Evolutionary conservation across 768 basidiomycete genomes (phyloP).

Genomic region (Clitopilus passeckerianus): DNA sequence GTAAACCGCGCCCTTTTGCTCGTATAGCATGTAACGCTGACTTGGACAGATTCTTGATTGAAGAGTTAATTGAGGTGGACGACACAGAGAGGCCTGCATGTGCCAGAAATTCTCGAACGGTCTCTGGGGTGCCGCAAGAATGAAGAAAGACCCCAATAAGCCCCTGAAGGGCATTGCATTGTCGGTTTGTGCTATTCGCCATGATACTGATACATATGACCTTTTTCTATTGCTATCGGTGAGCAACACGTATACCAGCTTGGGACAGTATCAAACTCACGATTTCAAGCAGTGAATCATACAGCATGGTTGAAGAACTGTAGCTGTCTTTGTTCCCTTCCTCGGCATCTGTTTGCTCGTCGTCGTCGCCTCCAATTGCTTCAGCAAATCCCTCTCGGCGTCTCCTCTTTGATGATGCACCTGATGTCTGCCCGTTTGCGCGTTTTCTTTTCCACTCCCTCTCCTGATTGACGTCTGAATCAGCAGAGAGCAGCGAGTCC

Average conservation of each 20-base stretch:
- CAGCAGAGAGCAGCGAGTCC: background rate
- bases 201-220: slow-evolving; percentile 19
- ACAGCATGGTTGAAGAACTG: background rate
- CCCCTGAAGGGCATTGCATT: slow-evolving; percentile 18
- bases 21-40: slow-evolving; percentile 12
- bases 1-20: slow-evolving; percentile 16
- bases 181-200: slow-evolving; percentile 18
- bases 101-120: slow-evolving; percentile 22
- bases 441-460: background rate
- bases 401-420: background rate
- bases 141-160: slow-evolving; percentile 24
- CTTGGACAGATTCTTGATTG: slow-evolving; percentile 18
- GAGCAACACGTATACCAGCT: background rate
- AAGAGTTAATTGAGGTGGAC: slow-evolving; percentile 14
- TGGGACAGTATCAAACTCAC: background rate
- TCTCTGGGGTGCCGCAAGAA: slow-evolving; percentile 17
- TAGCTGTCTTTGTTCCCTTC: background rate
- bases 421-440: background rate
- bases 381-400: background rate
- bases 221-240: slow-evolving; percentile 12
- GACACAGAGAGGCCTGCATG: slow-evolving; percentile 24
- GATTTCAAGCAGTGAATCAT: background rate
- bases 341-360: background rate
- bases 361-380: background rate
- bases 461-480: background rate